Evolutionary conservation across 2,329 filamentous ascomycete species (phyloP).

Genomic region (Claviceps purpurea): DNA sequence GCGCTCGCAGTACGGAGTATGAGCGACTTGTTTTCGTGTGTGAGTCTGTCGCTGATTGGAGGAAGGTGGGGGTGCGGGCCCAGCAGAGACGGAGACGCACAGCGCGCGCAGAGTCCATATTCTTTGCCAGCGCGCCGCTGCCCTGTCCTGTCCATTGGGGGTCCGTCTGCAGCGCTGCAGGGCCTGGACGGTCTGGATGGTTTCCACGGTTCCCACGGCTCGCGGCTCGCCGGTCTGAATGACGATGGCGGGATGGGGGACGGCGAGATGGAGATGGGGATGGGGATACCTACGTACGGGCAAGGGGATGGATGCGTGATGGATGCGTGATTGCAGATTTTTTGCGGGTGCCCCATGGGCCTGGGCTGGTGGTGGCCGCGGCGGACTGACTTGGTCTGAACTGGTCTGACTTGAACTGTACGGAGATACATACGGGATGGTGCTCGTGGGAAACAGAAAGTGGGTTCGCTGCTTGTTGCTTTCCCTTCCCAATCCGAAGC

Average conservation of each 20-base stretch:
- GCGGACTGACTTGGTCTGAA: neutral
- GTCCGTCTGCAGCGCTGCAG: neutral
- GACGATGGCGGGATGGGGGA: neutral
- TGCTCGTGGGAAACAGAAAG: constrained; percentile 1
- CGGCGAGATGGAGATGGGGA: neutral
- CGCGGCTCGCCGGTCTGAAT: neutral
- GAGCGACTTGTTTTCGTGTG: constrained; percentile 3
- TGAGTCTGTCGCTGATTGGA: neutral
- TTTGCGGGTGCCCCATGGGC: neutral
- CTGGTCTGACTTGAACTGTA: too few species aligned
- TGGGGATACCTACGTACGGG: neutral
- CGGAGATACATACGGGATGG: too few species aligned
- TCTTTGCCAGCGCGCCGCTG: too few species aligned
- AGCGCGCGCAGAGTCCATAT: neutral
- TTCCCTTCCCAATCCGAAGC: constrained; percentile 1
- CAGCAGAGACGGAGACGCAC: neutral
- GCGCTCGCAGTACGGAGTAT: neutral
- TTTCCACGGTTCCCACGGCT: neutral
- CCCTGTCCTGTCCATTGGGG: too few species aligned
- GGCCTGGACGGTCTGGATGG: neutral
- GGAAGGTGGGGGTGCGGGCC: neutral
- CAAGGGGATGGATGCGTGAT: neutral
- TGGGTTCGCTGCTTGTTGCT: constrained; percentile 8
- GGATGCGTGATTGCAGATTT: neutral
- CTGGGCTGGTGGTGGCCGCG: neutral